Conservation (phyloP, 2,329 filamentous ascomycete species). For the Penicillium sp. region DNA sequence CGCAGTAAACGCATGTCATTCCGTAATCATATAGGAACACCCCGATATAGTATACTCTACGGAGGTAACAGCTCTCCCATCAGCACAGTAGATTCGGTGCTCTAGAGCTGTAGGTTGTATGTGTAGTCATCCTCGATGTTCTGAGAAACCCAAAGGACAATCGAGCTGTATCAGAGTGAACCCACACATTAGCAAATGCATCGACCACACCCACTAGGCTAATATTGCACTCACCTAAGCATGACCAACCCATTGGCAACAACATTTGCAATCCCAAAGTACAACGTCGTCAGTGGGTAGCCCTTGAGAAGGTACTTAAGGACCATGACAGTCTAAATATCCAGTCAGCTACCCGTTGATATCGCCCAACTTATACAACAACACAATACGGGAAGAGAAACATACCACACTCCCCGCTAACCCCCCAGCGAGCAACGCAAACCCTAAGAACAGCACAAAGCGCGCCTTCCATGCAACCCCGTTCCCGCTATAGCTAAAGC, state of each 20-base stretch:
- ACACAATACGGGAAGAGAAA: slow-evolving; percentile 22
- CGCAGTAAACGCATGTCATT: slow-evolving; percentile 5
- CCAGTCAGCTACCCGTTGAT: slow-evolving; percentile 18
- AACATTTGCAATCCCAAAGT: slow-evolving; percentile 71
- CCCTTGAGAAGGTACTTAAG: slow-evolving; percentile 69
- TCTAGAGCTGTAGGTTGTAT: slow-evolving; percentile 68
- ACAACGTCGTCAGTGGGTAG: slow-evolving; percentile 65
- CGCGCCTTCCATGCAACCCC: slow-evolving; percentile 73
- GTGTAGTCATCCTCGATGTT: slow-evolving; percentile 77
- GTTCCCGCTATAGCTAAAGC: slow-evolving; percentile 67
- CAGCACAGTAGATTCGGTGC: neutral
- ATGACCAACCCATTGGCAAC: slow-evolving; percentile 69
- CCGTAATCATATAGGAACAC: slow-evolving; percentile 3
- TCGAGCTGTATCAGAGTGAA: slow-evolving; percentile 51
- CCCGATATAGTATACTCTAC: slow-evolving; percentile 1
- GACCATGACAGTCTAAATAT: slow-evolving; percentile 62
- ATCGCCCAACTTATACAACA: neutral
- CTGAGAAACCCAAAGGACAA: slow-evolving; percentile 71
- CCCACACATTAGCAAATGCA: slow-evolving; percentile 23
- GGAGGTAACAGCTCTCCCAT: neutral
- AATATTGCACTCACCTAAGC: slow-evolving; percentile 60
- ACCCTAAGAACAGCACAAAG: slow-evolving; percentile 71
- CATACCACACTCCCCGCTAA: slow-evolving; percentile 67
- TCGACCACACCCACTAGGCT: slow-evolving; percentile 21
- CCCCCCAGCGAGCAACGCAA: slow-evolving; percentile 71